A percentile compares a stretch with the other conserved stretches of the same genome.
Conservation (phyloP, 495 filamentous ascomycete genomes). For the Hypoxylon fragiforme region DNA sequence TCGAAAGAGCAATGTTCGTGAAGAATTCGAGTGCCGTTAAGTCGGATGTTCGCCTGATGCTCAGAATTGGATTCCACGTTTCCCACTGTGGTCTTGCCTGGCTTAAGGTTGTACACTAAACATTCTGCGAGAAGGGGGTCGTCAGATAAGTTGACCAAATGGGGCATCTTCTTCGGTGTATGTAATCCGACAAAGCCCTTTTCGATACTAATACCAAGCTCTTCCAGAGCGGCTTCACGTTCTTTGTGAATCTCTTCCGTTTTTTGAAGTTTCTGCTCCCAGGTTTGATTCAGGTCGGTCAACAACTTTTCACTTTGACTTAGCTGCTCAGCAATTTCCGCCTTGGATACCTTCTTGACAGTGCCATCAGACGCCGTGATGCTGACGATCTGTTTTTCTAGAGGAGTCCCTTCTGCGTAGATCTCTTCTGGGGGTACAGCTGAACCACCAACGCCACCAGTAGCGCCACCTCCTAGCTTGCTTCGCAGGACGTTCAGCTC, state of each 20-base stretch:
- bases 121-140: constrained; percentile 95
- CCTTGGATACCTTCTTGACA: constrained; percentile 95
- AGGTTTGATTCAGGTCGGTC: constrained; percentile 95
- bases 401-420: constrained; percentile 86
- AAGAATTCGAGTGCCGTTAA: constrained; percentile 92
- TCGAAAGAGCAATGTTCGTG: constrained; percentile 93
- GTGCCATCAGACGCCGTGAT: constrained; percentile 84
- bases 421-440: constrained; percentile 67
- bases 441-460: constrained; percentile 46
- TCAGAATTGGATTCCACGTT: constrained; percentile 83
- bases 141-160: constrained; percentile 96
- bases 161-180: constrained; percentile 98
- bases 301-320: constrained; percentile 95
- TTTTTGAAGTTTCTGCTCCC: constrained; percentile 94
- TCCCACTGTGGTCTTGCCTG: constrained; percentile 87
- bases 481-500: constrained; percentile 84
- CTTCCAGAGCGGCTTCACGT: constrained; percentile 90
- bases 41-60: constrained; percentile 79
- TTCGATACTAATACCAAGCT: constrained; percentile 97
- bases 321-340: constrained; percentile 95
- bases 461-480: constrained; percentile 75
- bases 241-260: constrained; percentile 98
- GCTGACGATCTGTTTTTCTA: constrained; percentile 95
- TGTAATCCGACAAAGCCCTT: constrained; percentile 96
- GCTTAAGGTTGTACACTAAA: constrained; percentile 97